Conservation (phyloP, 192 early-diverging fungal species). For the Irineochytrium annulatum region DNA sequence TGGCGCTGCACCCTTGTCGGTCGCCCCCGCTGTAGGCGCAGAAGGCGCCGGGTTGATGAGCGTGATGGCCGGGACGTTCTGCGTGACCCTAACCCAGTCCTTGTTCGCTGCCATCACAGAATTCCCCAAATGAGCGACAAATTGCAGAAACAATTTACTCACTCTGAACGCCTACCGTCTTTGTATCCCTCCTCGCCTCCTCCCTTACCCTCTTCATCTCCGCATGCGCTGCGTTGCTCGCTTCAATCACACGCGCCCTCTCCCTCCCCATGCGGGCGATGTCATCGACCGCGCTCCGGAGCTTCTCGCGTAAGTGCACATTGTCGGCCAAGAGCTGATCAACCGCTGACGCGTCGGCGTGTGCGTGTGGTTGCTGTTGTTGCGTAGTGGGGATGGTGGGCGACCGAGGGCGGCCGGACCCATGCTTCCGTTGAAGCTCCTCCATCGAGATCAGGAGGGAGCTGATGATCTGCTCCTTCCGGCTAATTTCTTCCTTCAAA, state of each 20-base stretch:
- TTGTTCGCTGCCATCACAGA: constrained; percentile 9
- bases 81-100: not conserved
- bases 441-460: too few relatives aligned
- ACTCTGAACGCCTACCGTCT: not conserved
- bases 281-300: not conserved
- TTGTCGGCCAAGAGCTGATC: too few relatives aligned
- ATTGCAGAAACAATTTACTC: not conserved
- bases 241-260: not conserved
- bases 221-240: not conserved
- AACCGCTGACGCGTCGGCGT: too few relatives aligned
- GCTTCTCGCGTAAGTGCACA: too few relatives aligned
- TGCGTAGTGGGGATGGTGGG: too few relatives aligned
- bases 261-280: not conserved
- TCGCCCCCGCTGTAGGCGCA: not conserved
- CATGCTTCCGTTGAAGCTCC: too few relatives aligned
- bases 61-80: not conserved
- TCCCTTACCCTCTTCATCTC: not conserved
- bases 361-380: too few relatives aligned
- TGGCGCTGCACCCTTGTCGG: not conserved
- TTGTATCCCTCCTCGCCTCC: not conserved
- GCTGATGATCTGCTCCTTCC: too few relatives aligned
- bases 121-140: too few relatives aligned
- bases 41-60: not conserved
- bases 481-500: too few relatives aligned
- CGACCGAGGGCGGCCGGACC: too few relatives aligned